Evolutionary conservation across 331 rosid species (phyloP).

Genomic region (Malus hybrid): DNA sequence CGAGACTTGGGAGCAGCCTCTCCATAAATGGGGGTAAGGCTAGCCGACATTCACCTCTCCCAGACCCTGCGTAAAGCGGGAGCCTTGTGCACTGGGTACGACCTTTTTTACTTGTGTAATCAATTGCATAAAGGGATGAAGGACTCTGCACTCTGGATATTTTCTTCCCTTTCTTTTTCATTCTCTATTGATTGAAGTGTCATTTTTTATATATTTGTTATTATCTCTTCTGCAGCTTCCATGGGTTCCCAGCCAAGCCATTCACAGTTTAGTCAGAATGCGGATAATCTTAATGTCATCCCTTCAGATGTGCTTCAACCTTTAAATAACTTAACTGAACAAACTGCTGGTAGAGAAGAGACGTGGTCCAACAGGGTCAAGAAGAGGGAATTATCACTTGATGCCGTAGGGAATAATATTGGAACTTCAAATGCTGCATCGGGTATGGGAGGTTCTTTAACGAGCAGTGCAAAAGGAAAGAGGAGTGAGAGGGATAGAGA

Average conservation of each 20-base stretch:
- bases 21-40: too few species aligned
- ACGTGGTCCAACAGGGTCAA: conserved; percentile 81
- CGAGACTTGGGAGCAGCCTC: too few species aligned
- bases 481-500: conserved; percentile 86
- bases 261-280: conserved; percentile 57
- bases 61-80: too few species aligned
- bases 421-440: conserved; percentile 43
- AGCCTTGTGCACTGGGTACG: too few species aligned
- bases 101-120: neutral
- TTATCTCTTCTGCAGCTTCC: conserved; percentile 47
- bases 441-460: conserved; percentile 53
- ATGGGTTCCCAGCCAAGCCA: conserved; percentile 69
- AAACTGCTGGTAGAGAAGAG: conserved; percentile 59
- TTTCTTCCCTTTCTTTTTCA: conserved; percentile 6
- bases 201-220: neutral
- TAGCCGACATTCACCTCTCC: too few species aligned
- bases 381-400: conserved; percentile 90
- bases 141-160: conserved; percentile 7
- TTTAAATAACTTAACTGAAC: conserved; percentile 46
- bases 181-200: neutral
- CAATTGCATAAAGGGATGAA: conserved; percentile 13
- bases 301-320: conserved; percentile 52
- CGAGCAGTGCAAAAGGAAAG: conserved; percentile 88
- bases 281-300: conserved; percentile 42
- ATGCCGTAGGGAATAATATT: conserved; percentile 60